Conservation (phyloP, 345 rosid species). For the Isatis tinctoria region DNA sequence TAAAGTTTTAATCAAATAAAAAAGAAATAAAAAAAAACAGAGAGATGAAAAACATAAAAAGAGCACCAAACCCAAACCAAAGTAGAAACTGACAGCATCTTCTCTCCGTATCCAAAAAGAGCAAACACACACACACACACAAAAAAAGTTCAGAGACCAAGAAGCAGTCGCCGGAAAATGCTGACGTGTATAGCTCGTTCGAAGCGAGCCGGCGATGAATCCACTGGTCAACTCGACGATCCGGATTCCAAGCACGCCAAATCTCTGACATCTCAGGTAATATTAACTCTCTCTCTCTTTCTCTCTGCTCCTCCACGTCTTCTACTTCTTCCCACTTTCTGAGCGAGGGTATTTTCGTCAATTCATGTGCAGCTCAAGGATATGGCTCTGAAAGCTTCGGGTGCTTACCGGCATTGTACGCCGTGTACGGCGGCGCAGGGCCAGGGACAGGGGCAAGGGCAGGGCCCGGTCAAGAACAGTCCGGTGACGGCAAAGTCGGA, state of each 20-base stretch:
- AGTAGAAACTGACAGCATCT: conserved; percentile 31
- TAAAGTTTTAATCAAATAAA: conserved; percentile 3
- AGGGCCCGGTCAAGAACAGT: conserved; percentile 33
- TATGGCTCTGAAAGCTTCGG: conserved; percentile 90
- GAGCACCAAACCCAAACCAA: conserved; percentile 27
- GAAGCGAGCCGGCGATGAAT: conserved; percentile 72
- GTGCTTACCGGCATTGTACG: conserved; percentile 79
- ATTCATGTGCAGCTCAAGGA: conserved; percentile 62
- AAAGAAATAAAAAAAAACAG: background rate
- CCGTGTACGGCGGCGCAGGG: conserved; percentile 68
- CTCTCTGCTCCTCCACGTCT: background rate
- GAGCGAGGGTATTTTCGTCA: conserved; percentile 9
- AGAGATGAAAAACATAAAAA: conserved; percentile 12
- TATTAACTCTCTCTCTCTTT: background rate
- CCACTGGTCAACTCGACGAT: conserved; percentile 51
- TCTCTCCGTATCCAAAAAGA: conserved; percentile 20
- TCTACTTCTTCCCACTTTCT: background rate
- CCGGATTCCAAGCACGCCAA: conserved; percentile 48
- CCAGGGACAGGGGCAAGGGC: conserved; percentile 30
- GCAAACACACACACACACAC: background rate
- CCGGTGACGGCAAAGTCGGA: conserved; percentile 44
- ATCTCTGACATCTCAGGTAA: conserved; percentile 85
- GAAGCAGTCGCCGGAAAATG: conserved; percentile 40
- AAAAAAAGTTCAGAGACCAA: background rate
- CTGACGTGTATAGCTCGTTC: conserved; percentile 94